These are phyloP conservation scores for Xanthoceras sorbifolium DNA, from an alignment of 345 rosid species.

Conservation along the genomic window DNA sequence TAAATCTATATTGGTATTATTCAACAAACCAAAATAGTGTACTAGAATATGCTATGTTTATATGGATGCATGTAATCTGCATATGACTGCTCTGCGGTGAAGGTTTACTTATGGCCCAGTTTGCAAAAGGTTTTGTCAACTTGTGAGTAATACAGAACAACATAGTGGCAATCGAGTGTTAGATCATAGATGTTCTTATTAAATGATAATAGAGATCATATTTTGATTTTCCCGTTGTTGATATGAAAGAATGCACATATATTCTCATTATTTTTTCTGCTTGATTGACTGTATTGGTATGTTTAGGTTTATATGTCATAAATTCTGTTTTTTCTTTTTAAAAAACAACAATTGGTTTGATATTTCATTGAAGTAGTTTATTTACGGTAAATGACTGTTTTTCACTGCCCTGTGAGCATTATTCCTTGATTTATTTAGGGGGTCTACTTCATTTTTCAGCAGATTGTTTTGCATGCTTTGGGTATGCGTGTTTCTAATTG, in stretches of 20 bases:
- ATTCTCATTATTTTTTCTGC: not conserved
- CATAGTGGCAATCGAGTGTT: not conserved
- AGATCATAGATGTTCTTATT: not conserved
- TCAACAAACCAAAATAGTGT: not conserved
- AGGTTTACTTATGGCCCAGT: not conserved
- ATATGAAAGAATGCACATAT: not conserved
- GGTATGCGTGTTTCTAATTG: not conserved
- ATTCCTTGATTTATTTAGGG: not conserved
- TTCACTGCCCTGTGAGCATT: not conserved
- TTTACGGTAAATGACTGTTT: not conserved
- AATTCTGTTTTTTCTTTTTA: not conserved
- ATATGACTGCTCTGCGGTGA: not conserved
- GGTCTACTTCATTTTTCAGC: not conserved
- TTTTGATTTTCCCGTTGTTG: not conserved
- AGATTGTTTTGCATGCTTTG: not conserved
- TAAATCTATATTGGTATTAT: not conserved
- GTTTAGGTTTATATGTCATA: not conserved
- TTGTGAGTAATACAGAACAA: not conserved
- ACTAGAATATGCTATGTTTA: not conserved
- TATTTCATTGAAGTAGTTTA: not conserved
- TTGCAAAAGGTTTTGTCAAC: not conserved
- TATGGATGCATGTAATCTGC: not conserved
- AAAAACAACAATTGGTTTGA: not conserved
- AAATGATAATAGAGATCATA: not conserved
- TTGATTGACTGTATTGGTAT: not conserved